These are phyloP conservation scores for Lolium rigidum DNA, from an alignment of 176 grass and related monocot genomes.

Conservation along the genomic window DNA sequence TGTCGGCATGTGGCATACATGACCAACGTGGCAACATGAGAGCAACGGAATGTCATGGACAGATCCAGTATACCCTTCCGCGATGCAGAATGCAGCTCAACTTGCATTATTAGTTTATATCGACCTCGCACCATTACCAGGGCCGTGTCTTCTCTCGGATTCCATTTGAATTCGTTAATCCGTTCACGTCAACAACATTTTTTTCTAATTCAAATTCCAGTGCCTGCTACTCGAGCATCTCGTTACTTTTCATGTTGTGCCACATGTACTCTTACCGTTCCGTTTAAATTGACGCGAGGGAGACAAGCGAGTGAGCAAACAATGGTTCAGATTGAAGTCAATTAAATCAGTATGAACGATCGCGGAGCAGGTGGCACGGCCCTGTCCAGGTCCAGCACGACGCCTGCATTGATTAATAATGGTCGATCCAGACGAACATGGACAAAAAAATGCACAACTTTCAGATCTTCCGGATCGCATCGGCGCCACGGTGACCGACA, in stretches of 20 bases:
- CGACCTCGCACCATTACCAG: not conserved
- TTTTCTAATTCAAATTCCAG: not conserved
- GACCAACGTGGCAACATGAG: not conserved
- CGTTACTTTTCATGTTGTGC: not conserved
- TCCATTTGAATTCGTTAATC: not conserved
- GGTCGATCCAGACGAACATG: not conserved
- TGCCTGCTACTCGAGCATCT: not conserved
- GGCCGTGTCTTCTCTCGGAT: not conserved
- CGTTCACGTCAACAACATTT: not conserved
- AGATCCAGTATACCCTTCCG: not conserved
- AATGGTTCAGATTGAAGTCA: no score
- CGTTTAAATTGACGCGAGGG: no score
- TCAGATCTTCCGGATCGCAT: conserved; percentile 24
- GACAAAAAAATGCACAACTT: not conserved
- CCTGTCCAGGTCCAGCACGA: conserved; percentile 1
- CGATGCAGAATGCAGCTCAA: not conserved
- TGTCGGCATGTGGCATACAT: not conserved
- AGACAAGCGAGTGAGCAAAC: no score
- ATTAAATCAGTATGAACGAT: not conserved
- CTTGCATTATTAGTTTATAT: not conserved
- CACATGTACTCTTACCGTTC: no score
- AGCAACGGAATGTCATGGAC: not conserved
- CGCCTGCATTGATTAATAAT: conserved; percentile 30
- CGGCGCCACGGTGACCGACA: not conserved
- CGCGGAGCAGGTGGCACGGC: conserved; percentile 8